Conservation (phyloP, 1,284 basidiomycete species). For the Tylopilus microsporus region DNA sequence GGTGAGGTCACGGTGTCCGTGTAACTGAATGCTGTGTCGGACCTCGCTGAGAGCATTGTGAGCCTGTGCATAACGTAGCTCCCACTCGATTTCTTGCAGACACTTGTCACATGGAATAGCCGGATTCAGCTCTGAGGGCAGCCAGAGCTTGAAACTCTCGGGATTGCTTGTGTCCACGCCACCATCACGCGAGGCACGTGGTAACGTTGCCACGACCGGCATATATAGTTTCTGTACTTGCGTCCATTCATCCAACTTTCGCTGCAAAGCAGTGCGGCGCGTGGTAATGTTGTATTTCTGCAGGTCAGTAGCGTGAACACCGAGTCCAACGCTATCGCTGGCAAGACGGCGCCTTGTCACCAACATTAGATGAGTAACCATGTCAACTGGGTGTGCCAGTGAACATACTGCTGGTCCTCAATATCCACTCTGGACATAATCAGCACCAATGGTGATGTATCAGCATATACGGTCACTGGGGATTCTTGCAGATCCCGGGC, state of each 20-base stretch:
- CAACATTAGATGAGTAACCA: too few species aligned
- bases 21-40: not conserved
- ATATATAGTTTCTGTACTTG: slow-evolving; percentile 3
- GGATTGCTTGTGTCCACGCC: not conserved
- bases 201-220: not conserved
- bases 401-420: slow-evolving; percentile 3
- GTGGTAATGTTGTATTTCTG: not conserved
- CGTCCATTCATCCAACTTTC: not conserved
- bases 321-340: not conserved
- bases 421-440: slow-evolving; percentile 5
- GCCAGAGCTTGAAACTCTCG: not conserved
- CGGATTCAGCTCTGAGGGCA: not conserved
- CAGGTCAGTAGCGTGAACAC: not conserved
- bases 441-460: slow-evolving; percentile 2
- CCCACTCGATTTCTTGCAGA: not conserved
- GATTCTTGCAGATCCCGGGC: not conserved
- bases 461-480: not conserved
- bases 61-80: not conserved
- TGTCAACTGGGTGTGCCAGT: too few species aligned
- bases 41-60: not conserved
- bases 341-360: not conserved
- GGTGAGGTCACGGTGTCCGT: not conserved
- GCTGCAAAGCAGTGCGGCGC: not conserved
- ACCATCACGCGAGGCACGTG: too few species aligned
- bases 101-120: not conserved